Evolutionary conservation across 192 early-diverging fungal species (phyloP).

Genomic region (Entomortierella beljakovae): DNA sequence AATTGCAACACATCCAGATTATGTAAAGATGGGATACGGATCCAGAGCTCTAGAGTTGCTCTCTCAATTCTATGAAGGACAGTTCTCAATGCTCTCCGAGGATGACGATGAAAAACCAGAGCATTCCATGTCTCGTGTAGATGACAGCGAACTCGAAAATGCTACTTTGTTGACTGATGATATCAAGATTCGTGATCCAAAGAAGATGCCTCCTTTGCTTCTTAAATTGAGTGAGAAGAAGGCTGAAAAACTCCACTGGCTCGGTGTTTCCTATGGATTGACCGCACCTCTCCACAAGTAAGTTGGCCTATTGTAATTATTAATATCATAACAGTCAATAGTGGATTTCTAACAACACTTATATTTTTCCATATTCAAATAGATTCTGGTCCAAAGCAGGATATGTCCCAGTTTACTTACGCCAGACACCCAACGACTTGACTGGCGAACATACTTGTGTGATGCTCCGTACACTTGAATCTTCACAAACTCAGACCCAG

Average conservation of each 20-base stretch:
- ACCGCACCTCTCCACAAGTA: slow-evolving; percentile 87
- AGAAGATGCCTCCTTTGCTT: slow-evolving; percentile 93
- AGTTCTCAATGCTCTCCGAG: slow-evolving; percentile 76
- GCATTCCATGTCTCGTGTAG: slow-evolving; percentile 58
- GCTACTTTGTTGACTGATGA: slow-evolving; percentile 70
- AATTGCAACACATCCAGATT: slow-evolving; percentile 98
- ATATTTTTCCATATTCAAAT: not conserved
- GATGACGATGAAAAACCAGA: slow-evolving; percentile 66
- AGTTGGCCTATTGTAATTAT: not conserved
- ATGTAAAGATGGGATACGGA: slow-evolving; percentile 98
- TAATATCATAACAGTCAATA: not conserved
- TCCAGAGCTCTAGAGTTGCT: slow-evolving; percentile 87
- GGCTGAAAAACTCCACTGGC: slow-evolving; percentile 87
- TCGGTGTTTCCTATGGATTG: slow-evolving; percentile 96
- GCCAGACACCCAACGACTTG: slow-evolving; percentile 96
- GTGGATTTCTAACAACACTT: not conserved
- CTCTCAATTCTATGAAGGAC: slow-evolving; percentile 89
- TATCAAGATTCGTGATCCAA: slow-evolving; percentile 87
- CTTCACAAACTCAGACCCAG: slow-evolving; percentile 56
- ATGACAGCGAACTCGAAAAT: slow-evolving; percentile 65
- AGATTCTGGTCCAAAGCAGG: slow-evolving; percentile 93
- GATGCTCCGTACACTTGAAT: slow-evolving; percentile 87
- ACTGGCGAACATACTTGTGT: slow-evolving; percentile 99
- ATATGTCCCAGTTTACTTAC: slow-evolving; percentile 93
- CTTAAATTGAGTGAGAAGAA: slow-evolving; percentile 86